Evolutionary conservation across 129 eudicot genomes (phyloP), one percentile per base, ranked within the genome.

Genomic region (Solidago caesia): DNA sequence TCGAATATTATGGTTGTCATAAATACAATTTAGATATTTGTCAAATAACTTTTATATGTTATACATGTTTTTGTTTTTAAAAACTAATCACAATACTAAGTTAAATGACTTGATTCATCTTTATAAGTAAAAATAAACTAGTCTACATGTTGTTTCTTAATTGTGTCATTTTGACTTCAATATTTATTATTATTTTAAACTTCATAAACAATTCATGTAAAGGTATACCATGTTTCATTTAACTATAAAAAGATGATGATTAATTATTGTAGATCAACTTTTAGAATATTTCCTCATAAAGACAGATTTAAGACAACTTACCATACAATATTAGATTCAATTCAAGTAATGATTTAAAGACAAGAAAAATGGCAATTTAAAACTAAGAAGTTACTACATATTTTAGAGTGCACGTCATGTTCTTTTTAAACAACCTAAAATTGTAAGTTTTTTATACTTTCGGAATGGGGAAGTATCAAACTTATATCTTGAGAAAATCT

Each of bases 101-200:
- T 58, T 7, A 8, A 62, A 27, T 62, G 2, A 62, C 11, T 62
- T 33, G 27, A 62, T 41, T 4, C 6, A 67, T 21, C 29, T 7
- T 2, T 8, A 21, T 21, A 44, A 67, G 53, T 15, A 53, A 15
- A 21, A 44, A 44, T 63, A 33, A 29, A 11, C 48, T 70, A 70
- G 7, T 70, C 64, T 4, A 29, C 4, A 13, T 51, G 3, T 33
- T 33, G 39, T 33, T 57, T 47, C 39, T 48, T 46, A 47, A 70
- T 26, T 21, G 77, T 78, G 65, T 71, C 77, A 25, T 49, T 62
- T 71, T 71, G 49, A 52, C 57, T 51, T 61, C 41, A 14, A 21
- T 56, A 26, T 15, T 3, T 57, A 5, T 62, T 27, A 9, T 67
- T 6, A 10, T 44, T 45, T 42, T 10, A 12, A 10, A 64, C 21